phyloP scores from a whole-genome alignment of 192 early-diverging fungal genomes.

The Dissophora ornata region DNA sequence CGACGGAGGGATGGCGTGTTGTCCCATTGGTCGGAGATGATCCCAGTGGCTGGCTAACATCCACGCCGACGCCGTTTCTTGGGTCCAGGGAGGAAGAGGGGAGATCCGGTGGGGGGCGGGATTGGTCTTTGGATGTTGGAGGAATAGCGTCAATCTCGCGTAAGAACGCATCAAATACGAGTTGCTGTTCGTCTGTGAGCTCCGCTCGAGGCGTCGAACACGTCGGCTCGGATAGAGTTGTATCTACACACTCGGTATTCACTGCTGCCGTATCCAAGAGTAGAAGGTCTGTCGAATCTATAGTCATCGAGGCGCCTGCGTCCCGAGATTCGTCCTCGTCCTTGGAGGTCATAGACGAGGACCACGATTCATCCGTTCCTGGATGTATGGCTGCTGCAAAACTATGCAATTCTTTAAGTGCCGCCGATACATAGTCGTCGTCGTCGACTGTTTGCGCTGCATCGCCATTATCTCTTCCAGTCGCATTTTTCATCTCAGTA shows the following conservation, averaged over 20 bases:
- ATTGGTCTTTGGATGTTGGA: slow-evolving; percentile 14
- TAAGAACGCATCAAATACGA: slow-evolving; percentile 25
- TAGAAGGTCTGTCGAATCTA: too few species aligned
- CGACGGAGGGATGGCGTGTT: too few species aligned
- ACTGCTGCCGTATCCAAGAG: background rate
- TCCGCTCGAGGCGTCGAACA: background rate
- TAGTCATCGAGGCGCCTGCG: background rate
- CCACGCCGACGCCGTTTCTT: too few species aligned
- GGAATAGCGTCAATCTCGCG: slow-evolving; percentile 26
- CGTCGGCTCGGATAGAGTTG: too few species aligned
- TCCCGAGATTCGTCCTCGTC: background rate
- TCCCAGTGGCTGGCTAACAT: too few species aligned
- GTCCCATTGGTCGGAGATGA: too few species aligned
- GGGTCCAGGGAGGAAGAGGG: too few species aligned
- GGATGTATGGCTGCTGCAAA: slow-evolving; percentile 29
- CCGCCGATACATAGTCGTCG: slow-evolving; percentile 14
- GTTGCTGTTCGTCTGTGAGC: slow-evolving; percentile 23
- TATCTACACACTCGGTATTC: too few species aligned
- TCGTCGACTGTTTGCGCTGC: too few species aligned
- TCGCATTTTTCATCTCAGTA: background rate
- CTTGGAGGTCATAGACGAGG: background rate
- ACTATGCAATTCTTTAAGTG: slow-evolving; percentile 31
- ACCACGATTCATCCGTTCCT: background rate
- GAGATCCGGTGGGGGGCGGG: background rate
- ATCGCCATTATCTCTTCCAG: background rate